These are phyloP conservation scores for Penicillium bovifimosum DNA, from an alignment of 495 filamentous ascomycete genomes.

Conservation along the genomic window DNA sequence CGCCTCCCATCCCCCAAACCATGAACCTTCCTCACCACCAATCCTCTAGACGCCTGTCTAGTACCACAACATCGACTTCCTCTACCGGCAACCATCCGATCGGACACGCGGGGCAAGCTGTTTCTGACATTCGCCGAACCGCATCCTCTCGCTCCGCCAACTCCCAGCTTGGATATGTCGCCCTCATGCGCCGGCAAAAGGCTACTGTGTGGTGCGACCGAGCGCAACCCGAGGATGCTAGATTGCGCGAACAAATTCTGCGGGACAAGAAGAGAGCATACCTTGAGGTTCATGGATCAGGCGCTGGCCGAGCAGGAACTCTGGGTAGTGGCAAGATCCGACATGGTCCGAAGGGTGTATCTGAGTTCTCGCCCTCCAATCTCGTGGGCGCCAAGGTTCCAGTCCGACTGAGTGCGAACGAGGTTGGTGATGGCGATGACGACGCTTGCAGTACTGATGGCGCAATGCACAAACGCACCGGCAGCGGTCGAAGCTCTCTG, in stretches of 20 bases:
- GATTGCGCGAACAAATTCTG: slow-evolving; percentile 69
- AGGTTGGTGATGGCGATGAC: slow-evolving; percentile 84
- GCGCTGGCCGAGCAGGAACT: slow-evolving; percentile 49
- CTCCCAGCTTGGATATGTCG: slow-evolving; percentile 76
- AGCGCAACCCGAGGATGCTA: slow-evolving; percentile 85
- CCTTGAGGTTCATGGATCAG: slow-evolving; percentile 66
- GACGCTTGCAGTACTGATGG: slow-evolving; percentile 49
- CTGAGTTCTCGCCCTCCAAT: slow-evolving; percentile 68
- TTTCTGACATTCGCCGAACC: slow-evolving; percentile 66
- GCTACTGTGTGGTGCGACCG: slow-evolving; percentile 99
- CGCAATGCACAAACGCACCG: slow-evolving; percentile 64
- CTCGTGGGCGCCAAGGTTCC: slow-evolving; percentile 76
- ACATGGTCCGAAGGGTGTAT: slow-evolving; percentile 65
- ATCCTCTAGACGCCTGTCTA: slow-evolving; percentile 62
- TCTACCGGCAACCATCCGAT: slow-evolving; percentile 44
- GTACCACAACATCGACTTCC: slow-evolving; percentile 64
- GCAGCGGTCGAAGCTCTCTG: slow-evolving; percentile 73
- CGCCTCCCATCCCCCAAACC: slow-evolving; percentile 18
- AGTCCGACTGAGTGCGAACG: slow-evolving; percentile 84
- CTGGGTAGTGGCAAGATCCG: slow-evolving; percentile 71
- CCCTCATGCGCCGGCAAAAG: slow-evolving; percentile 90
- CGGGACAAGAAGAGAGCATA: slow-evolving; percentile 79
- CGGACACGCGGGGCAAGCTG: slow-evolving; percentile 38
- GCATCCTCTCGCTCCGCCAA: slow-evolving; percentile 57
- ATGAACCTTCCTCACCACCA: slow-evolving; percentile 28